A percentile compares a stretch with the other conserved stretches of the same genome.
phyloP scores from a whole-genome alignment of 2,329 filamentous ascomycete genomes.

The Cercospora sesami region DNA sequence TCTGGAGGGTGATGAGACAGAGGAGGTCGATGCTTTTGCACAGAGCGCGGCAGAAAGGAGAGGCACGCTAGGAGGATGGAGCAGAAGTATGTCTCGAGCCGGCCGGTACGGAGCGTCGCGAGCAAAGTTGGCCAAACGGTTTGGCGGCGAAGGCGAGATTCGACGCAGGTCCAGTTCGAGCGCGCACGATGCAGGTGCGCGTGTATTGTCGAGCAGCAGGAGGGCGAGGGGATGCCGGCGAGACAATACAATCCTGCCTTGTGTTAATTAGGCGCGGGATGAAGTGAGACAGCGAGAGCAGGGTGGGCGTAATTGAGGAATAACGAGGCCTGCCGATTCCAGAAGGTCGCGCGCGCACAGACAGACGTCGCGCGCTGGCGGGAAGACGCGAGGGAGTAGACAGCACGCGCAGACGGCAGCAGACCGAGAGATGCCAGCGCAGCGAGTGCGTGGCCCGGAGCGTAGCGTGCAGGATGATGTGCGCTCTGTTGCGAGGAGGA shows the following conservation, averaged over 20 bases:
- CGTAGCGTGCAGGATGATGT: background rate
- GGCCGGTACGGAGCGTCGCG: conserved; percentile 25
- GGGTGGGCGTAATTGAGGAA: conserved; percentile 24
- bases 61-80: conserved; percentile 22
- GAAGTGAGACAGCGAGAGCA: conserved; percentile 28
- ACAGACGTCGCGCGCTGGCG: background rate
- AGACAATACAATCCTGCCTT: conserved; percentile 19
- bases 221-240: conserved; percentile 25
- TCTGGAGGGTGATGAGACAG: conserved; percentile 36
- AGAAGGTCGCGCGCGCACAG: conserved; percentile 25
- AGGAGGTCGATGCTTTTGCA: conserved; percentile 28
- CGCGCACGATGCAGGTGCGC: conserved; percentile 7
- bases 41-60: conserved; percentile 18
- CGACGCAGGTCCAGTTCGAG: background rate
- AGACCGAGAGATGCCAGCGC: background rate
- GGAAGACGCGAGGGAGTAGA: background rate
- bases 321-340: conserved; percentile 23
- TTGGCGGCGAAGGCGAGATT: conserved; percentile 1
- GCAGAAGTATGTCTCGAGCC: conserved; percentile 14
- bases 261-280: conserved; percentile 30
- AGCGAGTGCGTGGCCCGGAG: background rate
- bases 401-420: background rate
- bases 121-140: background rate
- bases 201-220: conserved; percentile 12
- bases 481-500: conserved; percentile 4